Evolutionary conservation across 2,329 filamentous ascomycete genomes (phyloP), one percentile per base, ranked within the genome.

Genomic region (Pseudophaeomoniella oleicola): DNA sequence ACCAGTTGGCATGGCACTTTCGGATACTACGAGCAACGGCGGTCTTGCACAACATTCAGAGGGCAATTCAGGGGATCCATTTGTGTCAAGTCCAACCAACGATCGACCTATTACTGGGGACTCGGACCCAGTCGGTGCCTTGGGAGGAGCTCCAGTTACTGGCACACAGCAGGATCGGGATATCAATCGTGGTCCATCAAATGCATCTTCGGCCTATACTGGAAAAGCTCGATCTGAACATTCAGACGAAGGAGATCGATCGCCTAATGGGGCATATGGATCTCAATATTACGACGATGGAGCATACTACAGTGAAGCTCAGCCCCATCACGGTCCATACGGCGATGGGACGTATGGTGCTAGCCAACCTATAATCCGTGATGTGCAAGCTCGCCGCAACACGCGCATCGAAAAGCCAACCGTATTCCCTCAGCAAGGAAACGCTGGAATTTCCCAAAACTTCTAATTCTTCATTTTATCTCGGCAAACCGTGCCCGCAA

Each of bases 191-290:
- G 90, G 90, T 1, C 78, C 85, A 2, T 96, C 88, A 4, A 96
- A 96, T 52, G 90, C 90, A 4, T 98, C 90, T 0, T 96, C 90
- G 0, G 87, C 84, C 2, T 98, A 96, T 62, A 94, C 87, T 44
- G 80, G 78, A 10, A 81, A 76, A 5, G 78, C 75, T 32, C 75
- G 74, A 41, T 94, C 88, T 0, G 73, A 78, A 42, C 59, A 63
- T 14, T 76, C 72, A 11, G 67, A 66, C 14, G 71, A 75, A 31
- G 64, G 63, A 37, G 63, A 65, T 22, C 9, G 14, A 6, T 34
- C 32, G 9, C 44, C 40, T 11, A 38, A 42, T 29, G 54, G 51
- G 13, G 54, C 49, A 3, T 57, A 60, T 42, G 61, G 64, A 37
- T 55, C 62, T 16, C 62, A 64, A 37, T 63, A 67, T 31, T 70